Conservation (phyloP, 768 basidiomycete genomes). For the Amylocystis lapponica region DNA sequence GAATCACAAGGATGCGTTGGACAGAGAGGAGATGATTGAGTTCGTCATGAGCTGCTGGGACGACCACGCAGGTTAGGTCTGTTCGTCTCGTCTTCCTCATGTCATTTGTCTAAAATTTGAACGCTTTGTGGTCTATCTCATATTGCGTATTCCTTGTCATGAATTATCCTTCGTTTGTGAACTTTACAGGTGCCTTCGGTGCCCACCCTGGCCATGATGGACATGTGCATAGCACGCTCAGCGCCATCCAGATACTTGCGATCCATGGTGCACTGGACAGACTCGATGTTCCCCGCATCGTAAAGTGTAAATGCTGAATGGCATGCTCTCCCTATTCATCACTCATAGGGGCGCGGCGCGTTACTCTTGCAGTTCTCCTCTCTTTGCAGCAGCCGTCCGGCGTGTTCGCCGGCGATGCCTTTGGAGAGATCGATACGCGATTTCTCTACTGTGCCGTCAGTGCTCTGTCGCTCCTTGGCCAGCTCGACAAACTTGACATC, state of each 20-base stretch:
- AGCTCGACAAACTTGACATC: constrained; percentile 59
- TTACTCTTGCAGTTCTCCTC: constrained; percentile 55
- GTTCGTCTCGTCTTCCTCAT: constrained; percentile 6
- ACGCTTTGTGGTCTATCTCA: no score
- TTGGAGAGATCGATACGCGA: constrained; percentile 90
- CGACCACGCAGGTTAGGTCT: constrained; percentile 65
- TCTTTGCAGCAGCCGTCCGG: constrained; percentile 84
- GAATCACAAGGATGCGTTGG: constrained; percentile 70
- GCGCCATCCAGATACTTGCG: constrained; percentile 86
- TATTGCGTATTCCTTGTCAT: constrained; percentile 1
- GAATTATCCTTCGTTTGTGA: background rate
- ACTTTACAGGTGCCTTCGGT: constrained; percentile 72
- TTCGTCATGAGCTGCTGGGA: constrained; percentile 97
- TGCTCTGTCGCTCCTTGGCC: constrained; percentile 75
- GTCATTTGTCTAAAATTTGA: background rate
- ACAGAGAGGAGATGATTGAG: constrained; percentile 75
- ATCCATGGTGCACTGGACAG: constrained; percentile 78
- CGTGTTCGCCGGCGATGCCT: constrained; percentile 83
- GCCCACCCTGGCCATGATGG: constrained; percentile 93
- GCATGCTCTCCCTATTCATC: background rate
- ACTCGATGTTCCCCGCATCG: constrained; percentile 64
- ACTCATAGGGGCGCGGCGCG: background rate
- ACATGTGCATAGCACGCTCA: constrained; percentile 80
- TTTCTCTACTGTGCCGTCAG: constrained; percentile 87
- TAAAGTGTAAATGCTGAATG: constrained; percentile 52